Evolutionary conservation across 164 flowering plant genomes (phyloP), one percentile per base, ranked within the genome.

Genomic region (Umbilicus rupestris): DNA sequence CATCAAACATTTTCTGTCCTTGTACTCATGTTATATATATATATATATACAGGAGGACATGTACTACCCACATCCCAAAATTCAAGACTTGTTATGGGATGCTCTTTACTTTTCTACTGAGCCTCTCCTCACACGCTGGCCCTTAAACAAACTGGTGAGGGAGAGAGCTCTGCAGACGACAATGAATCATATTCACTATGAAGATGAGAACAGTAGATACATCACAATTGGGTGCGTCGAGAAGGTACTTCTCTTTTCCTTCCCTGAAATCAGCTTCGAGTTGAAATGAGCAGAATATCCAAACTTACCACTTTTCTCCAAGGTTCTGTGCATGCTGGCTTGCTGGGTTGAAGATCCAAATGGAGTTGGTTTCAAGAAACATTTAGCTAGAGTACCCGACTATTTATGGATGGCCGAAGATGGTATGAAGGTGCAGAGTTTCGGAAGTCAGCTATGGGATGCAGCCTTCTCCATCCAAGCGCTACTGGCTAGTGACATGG

Each of bases 281-380:
- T 7, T 7, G 0, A 2, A 41, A 1, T 14, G 2, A 10, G 3
- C 7, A 2, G 2, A 0, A 14, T 41, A 41, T 41, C 12, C 12
- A 7, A 10, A 10, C 2, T 41, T 3, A 8, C 1, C 3, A 2
- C 2, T 41, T 14, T 41, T 41, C 12, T 41, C 16, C 0, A 41
- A 41, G 45, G 39, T 31, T 5, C 5, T 62, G 7, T 29, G 39
- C n/a, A 62, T 62, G 64, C 64, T 62, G 10, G 64, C 64, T 11
- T 62, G 64, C 2, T 62, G 64, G 64, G 64, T 62, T 17, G 64
- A 62, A 62, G 39, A 62, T 31, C 31, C 31, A 12, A 19, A 28
- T 24, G 37, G 17, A 14, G 37, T 5, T 62, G 11, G 29, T 31
- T 26, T 31, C n/a, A 62, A 30, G 64, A 62, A 31, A 19, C 31